Base-by-base conservation (phyloP, 2,329 filamentous ascomycete genomes). In the Botrytis aclada region DNA sequence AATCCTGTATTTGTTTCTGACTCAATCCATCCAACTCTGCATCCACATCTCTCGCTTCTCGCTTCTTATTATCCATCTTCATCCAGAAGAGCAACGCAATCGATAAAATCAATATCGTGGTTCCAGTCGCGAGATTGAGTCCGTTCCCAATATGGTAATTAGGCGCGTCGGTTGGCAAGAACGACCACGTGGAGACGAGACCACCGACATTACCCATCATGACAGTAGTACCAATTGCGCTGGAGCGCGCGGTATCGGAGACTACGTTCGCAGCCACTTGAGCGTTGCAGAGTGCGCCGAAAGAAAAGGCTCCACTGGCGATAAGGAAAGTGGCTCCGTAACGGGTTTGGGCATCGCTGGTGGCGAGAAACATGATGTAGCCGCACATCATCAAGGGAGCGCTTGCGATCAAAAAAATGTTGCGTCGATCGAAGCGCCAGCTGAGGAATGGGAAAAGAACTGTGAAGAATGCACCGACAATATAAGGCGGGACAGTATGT, bases 151-250 rank as follows among this genome's bases (percentile, higher is more conserved):
- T 92, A 74, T 84, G 88, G 77, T 89, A 94, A 73, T 93, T 81
- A 0, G 91, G 91, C 0, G 77, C 87, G 78, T 93, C 91, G 76
- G 83, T 87, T 0, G 87, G 86, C 25, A 92, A 77, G 81, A 90
- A 92, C 1, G 84, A 86, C 89, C 90, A 92, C 0, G 88, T 90
- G 1, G 88, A 86, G 73, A 92, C 85, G 47, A 93, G 80, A 0
- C 91, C 92, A 3, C 92, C 92, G n/a, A 93, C 79, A 71, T 93
- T 93, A 41, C 91, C 92, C 37, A 92, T 83, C 90, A 93, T 93
- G 78, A 93, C 89, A 70, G 88, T 89, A 0, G 86, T 87, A 18
- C 88, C 90, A 62, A 93, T 91, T 39, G 65, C 65, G 29, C 65
- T 86, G 16, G 88, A 88, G 22, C 91, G 86, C 0, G 91, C 89